Evolutionary conservation across 1,139 yeast species (phyloP).

Genomic region (Sugiyamaella sp.): DNA sequence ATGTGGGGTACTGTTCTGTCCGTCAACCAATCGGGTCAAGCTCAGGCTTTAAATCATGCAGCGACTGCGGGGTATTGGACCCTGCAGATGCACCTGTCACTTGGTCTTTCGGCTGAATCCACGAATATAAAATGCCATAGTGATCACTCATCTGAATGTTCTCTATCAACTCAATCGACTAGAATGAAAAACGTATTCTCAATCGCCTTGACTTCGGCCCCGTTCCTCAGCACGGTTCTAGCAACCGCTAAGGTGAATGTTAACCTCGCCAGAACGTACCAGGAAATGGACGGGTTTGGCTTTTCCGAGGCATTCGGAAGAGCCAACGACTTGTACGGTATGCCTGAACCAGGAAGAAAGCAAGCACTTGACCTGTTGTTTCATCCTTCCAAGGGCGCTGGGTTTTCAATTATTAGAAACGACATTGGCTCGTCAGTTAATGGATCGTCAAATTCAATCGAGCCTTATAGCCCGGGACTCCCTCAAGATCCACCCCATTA

Average conservation of each 20-base stretch:
- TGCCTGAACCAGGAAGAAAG: slow-evolving; percentile 8
- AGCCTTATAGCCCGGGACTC: slow-evolving; percentile 19
- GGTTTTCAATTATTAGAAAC: slow-evolving; percentile 18
- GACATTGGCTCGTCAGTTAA: slow-evolving; percentile 18
- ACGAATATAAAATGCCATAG: no score
- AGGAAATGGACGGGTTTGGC: slow-evolving; percentile 19
- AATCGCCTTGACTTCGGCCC: slow-evolving; percentile 7
- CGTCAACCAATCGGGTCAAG: no score
- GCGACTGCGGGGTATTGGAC: no score
- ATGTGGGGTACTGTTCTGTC: no score
- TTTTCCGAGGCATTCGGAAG: slow-evolving; percentile 19
- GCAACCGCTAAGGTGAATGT: slow-evolving; percentile 7
- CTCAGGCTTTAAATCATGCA: no score
- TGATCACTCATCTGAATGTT: no score
- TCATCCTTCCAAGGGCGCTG: slow-evolving; percentile 18
- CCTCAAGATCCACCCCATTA: slow-evolving; percentile 15
- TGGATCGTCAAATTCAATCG: slow-evolving; percentile 18
- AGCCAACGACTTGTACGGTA: slow-evolving; percentile 15
- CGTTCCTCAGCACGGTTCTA: no score
- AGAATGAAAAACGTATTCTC: no score
- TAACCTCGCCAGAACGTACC: slow-evolving; percentile 7
- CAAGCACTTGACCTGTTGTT: slow-evolving; percentile 13
- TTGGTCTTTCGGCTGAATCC: no score
- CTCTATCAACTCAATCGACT: no score
- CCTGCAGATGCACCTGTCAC: no score